A percentile compares a stretch with the other conserved stretches of the same genome.
phyloP scores from a whole-genome alignment of 768 basidiomycete genomes.

The Rhodotorula kratochvilovae region DNA sequence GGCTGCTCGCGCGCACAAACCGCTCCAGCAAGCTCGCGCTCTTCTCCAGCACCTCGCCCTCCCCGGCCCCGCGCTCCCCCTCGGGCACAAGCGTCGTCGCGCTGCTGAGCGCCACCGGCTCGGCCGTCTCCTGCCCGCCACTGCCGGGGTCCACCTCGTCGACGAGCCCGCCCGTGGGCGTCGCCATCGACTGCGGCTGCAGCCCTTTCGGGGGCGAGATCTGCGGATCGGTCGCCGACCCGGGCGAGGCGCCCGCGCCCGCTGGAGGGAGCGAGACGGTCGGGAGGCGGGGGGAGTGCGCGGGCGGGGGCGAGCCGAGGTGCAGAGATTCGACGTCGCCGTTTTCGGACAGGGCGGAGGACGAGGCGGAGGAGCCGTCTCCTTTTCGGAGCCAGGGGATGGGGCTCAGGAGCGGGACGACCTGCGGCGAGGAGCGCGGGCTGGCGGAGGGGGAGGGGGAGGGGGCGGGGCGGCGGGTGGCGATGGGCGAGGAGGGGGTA shows the following conservation, averaged over 20 bases:
- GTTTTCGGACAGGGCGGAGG: background rate
- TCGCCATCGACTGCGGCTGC: conserved; percentile 14
- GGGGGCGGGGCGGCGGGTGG: background rate
- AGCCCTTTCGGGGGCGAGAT: background rate
- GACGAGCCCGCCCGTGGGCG: conserved; percentile 41
- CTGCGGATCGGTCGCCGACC: background rate
- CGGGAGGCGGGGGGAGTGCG: background rate
- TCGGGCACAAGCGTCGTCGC: conserved; percentile 54
- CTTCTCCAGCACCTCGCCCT: conserved; percentile 54
- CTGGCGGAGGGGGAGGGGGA: background rate
- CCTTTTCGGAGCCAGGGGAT: conserved; percentile 38
- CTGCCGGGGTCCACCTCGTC: conserved; percentile 40
- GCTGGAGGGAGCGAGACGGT: conserved; percentile 2
- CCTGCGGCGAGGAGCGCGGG: conserved; percentile 14
- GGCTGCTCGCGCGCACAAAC: conserved; percentile 36
- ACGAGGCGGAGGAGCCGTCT: background rate
- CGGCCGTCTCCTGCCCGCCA: conserved; percentile 18
- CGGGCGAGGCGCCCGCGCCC: background rate
- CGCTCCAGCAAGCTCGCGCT: conserved; percentile 44
- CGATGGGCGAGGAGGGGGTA: conserved; percentile 5
- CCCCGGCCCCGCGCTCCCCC: conserved; percentile 74
- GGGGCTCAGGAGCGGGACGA: conserved; percentile 39
- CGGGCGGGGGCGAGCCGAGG: background rate
- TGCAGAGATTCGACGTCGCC: conserved; percentile 13
- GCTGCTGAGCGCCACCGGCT: conserved; percentile 24